phyloP scores from a whole-genome alignment of 1,284 basidiomycete genomes.

The Neolentinus lepideus region DNA sequence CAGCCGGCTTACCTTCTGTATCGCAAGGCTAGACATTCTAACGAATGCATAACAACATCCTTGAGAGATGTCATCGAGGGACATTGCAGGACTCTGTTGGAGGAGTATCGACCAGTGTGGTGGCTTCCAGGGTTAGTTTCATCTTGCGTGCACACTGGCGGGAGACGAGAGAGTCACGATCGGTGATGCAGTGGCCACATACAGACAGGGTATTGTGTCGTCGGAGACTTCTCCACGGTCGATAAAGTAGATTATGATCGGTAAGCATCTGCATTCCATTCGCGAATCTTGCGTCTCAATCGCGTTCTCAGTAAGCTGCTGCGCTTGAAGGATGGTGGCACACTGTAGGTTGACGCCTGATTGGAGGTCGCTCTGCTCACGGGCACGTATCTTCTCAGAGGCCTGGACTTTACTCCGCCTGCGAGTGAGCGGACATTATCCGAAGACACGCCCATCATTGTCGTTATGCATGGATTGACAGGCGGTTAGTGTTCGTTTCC shows the following conservation, averaged over 20 bases:
- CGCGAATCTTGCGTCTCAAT: neutral
- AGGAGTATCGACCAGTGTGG: slow-evolving; percentile 53
- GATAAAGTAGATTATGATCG: slow-evolving; percentile 69
- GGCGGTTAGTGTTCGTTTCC: slow-evolving; percentile 47
- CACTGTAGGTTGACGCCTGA: slow-evolving; percentile 39
- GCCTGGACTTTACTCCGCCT: slow-evolving; percentile 64
- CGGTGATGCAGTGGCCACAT: slow-evolving; percentile 50
- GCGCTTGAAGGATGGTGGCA: slow-evolving; percentile 62
- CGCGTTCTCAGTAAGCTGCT: slow-evolving; percentile 41
- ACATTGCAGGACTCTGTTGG: slow-evolving; percentile 50
- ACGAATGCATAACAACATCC: slow-evolving; percentile 27
- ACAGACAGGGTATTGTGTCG: slow-evolving; percentile 64
- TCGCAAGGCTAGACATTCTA: slow-evolving; percentile 26
- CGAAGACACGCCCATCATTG: slow-evolving; percentile 71
- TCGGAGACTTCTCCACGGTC: slow-evolving; percentile 67
- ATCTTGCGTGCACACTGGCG: slow-evolving; percentile 1
- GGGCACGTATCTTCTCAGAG: slow-evolving; percentile 31
- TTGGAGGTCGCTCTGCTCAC: slow-evolving; percentile 3
- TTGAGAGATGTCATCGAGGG: slow-evolving; percentile 48
- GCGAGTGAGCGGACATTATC: slow-evolving; percentile 42
- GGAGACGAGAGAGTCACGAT: neutral
- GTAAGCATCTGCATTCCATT: slow-evolving; percentile 27
- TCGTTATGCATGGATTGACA: slow-evolving; percentile 83
- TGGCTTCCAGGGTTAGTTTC: slow-evolving; percentile 58
- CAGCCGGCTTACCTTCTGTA: slow-evolving; percentile 30